Conservation (phyloP, 345 rosid genomes). For the Aquilaria malaccensis region DNA sequence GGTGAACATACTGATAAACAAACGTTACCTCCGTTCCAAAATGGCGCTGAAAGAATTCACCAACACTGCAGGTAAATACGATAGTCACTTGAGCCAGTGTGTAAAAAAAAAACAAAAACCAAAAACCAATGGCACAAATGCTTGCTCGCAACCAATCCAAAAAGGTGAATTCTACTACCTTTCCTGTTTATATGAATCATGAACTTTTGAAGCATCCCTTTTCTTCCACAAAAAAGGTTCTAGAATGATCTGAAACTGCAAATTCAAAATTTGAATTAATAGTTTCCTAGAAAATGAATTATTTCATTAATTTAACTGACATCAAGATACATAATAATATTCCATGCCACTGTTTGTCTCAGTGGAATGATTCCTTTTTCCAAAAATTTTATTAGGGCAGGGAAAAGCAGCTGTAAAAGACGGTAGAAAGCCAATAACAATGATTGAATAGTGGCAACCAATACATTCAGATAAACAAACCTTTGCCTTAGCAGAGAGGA, state of each 20-base stretch:
- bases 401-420: no score
- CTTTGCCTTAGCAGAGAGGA: constrained; percentile 82
- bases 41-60: constrained; percentile 60
- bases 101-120: constrained; percentile 8
- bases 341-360: no score
- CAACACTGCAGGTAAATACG: constrained; percentile 39
- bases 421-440: no score
- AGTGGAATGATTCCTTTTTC: no score
- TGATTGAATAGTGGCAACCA: no score
- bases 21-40: constrained; percentile 60
- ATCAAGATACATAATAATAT: no score
- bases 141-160: constrained; percentile 1
- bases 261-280: background rate
- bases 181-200: constrained; percentile 26
- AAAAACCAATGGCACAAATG: background rate
- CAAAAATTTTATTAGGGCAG: no score
- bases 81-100: no score
- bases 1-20: background rate
- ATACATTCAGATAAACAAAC: constrained; percentile 29
- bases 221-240: constrained; percentile 67
- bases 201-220: constrained; percentile 25
- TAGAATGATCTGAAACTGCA: constrained; percentile 47
- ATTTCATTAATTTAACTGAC: no score
- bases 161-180: constrained; percentile 23
- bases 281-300: no score